Conservation (phyloP, 345 rosid genomes). For the Eucalyptus decipiens region DNA sequence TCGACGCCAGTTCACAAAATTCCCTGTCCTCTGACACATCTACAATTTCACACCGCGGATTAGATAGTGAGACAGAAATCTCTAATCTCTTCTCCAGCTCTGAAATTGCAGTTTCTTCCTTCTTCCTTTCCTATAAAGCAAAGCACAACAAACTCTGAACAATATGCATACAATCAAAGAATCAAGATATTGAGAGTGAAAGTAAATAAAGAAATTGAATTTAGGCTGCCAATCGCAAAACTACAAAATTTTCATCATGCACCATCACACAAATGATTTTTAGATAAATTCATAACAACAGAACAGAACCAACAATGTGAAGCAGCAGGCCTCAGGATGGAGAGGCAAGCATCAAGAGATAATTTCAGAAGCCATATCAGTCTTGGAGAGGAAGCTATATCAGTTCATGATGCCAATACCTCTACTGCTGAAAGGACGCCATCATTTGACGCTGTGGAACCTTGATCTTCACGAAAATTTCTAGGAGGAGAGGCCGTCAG, state of each 20-base stretch:
- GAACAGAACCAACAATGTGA: background rate
- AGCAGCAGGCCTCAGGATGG: background rate
- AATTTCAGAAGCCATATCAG: background rate
- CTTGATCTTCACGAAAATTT: slow-evolving; percentile 24
- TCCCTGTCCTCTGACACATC: slow-evolving; percentile 73
- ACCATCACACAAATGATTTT: background rate
- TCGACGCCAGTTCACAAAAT: slow-evolving; percentile 55
- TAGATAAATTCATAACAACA: background rate
- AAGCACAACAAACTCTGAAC: background rate
- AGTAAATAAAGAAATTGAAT: background rate
- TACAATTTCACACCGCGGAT: slow-evolving; percentile 27
- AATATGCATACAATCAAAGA: background rate
- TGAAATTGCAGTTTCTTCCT: slow-evolving; percentile 28
- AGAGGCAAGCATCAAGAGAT: background rate
- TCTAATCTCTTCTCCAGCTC: slow-evolving; percentile 60
- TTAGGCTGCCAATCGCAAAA: background rate
- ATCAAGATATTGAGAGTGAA: background rate
- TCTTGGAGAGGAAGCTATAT: background rate
- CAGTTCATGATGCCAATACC: slow-evolving; percentile 14
- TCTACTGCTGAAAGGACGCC: slow-evolving; percentile 15
- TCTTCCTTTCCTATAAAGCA: slow-evolving; percentile 39
- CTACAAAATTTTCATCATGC: background rate
- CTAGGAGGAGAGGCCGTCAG: slow-evolving; percentile 22
- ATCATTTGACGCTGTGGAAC: slow-evolving; percentile 10
- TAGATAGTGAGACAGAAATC: slow-evolving; percentile 31